Conservation (phyloP, 1,284 basidiomycete species). For the Hortiboletus rubellus region DNA sequence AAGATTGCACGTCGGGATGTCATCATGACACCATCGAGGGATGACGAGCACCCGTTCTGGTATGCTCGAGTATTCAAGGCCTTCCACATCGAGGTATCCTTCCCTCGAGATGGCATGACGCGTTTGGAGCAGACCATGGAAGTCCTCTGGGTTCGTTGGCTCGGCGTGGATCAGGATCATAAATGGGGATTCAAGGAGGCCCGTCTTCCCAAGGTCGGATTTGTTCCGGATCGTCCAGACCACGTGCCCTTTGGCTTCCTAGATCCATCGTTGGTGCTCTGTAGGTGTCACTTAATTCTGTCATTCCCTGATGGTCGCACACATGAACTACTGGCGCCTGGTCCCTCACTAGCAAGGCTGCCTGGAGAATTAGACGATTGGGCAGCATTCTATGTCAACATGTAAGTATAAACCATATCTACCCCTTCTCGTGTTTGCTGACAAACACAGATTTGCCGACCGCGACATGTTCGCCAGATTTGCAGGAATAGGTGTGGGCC, state of each 20-base stretch:
- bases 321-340: neutral
- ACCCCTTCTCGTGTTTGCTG: too few species aligned
- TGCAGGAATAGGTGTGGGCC: neutral
- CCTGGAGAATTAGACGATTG: neutral
- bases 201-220: neutral
- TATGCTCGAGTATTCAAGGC: neutral
- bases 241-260: neutral
- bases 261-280: neutral
- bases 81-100: neutral
- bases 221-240: neutral
- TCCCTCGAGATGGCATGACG: neutral
- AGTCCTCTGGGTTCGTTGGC: neutral
- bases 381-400: neutral
- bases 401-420: neutral
- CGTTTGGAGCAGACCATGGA: neutral
- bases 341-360: neutral
- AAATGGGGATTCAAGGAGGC: neutral
- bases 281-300: neutral
- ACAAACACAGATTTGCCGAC: neutral
- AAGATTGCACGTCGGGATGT: neutral
- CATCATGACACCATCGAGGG: neutral
- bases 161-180: neutral
- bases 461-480: neutral
- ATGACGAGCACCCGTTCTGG: neutral
- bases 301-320: neutral